These are phyloP conservation scores for Saturnispora halmiae DNA, from an alignment of 805 yeast genomes.

Conservation along the genomic window DNA sequence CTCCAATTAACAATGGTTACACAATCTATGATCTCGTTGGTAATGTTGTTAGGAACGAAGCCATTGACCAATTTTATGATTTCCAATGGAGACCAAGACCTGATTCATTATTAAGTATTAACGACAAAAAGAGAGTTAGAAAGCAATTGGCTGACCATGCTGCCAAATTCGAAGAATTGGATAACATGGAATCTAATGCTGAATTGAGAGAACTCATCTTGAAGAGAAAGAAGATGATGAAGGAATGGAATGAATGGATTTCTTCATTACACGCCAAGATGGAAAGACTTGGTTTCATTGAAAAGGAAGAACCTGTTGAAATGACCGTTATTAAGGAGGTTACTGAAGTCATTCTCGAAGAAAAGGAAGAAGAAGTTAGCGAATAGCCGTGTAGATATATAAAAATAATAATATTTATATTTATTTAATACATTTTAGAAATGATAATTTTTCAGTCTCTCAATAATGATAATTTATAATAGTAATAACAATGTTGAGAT, in stretches of 20 bases:
- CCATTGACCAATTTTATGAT: slow-evolving; percentile 74
- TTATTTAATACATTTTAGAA: neutral
- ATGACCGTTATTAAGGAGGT: slow-evolving; percentile 64
- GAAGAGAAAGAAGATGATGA: slow-evolving; percentile 69
- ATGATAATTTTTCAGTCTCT: neutral
- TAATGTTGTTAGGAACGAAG: slow-evolving; percentile 61
- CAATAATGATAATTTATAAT: neutral
- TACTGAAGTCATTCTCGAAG: slow-evolving; percentile 65
- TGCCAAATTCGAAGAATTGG: slow-evolving; percentile 89
- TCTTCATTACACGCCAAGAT: slow-evolving; percentile 38
- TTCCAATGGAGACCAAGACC: slow-evolving; percentile 99
- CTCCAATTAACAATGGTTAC: slow-evolving; percentile 83
- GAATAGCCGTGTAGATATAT: neutral
- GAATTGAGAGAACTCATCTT: slow-evolving; percentile 85
- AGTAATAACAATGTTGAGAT: slow-evolving; percentile 2
- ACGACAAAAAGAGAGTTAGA: slow-evolving; percentile 81
- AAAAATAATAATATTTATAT: neutral
- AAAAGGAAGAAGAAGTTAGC: slow-evolving; percentile 60
- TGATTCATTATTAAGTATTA: slow-evolving; percentile 58
- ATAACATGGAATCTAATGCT: slow-evolving; percentile 91
- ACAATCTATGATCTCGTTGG: slow-evolving; percentile 83
- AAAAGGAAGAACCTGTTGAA: slow-evolving; percentile 39
- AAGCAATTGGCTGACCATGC: slow-evolving; percentile 83
- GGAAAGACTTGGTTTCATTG: slow-evolving; percentile 38
- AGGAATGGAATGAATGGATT: slow-evolving; percentile 84